Conservation (phyloP, 1,139 yeast genomes). For the Pichia sp. region DNA sequence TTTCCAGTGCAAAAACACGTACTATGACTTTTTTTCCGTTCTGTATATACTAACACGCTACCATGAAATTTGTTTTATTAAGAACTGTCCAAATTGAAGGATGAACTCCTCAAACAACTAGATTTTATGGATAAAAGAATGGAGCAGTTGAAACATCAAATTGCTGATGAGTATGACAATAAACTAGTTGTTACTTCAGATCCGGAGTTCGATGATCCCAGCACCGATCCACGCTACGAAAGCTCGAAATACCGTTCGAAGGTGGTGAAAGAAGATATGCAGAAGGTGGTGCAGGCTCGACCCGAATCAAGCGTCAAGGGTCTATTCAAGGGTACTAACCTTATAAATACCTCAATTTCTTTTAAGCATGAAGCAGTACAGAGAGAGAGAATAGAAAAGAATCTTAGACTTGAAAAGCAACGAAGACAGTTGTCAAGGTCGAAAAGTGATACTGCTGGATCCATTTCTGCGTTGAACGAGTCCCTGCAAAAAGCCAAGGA, state of each 20-base stretch:
- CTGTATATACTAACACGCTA: background rate
- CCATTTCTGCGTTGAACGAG: slow-evolving; percentile 6
- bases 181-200: slow-evolving; percentile 13
- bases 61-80: background rate
- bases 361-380: slow-evolving; percentile 7
- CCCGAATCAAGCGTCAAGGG: slow-evolving; percentile 5
- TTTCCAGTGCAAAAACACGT: no score
- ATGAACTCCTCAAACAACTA: slow-evolving; percentile 3
- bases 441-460: background rate
- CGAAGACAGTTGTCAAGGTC: slow-evolving; percentile 5
- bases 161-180: slow-evolving; percentile 2
- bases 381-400: slow-evolving; percentile 1
- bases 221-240: slow-evolving; percentile 39
- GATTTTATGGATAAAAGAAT: slow-evolving; percentile 3
- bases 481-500: slow-evolving; percentile 1
- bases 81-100: slow-evolving; percentile 2
- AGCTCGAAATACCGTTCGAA: background rate
- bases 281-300: background rate
- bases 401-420: background rate
- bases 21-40: background rate
- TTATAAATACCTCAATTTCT: background rate
- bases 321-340: slow-evolving; percentile 11
- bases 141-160: background rate
- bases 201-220: slow-evolving; percentile 76
- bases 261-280: background rate